Conservation (phyloP, 2,329 filamentous ascomycete genomes). For the Beauveria scarabaeidicola region DNA sequence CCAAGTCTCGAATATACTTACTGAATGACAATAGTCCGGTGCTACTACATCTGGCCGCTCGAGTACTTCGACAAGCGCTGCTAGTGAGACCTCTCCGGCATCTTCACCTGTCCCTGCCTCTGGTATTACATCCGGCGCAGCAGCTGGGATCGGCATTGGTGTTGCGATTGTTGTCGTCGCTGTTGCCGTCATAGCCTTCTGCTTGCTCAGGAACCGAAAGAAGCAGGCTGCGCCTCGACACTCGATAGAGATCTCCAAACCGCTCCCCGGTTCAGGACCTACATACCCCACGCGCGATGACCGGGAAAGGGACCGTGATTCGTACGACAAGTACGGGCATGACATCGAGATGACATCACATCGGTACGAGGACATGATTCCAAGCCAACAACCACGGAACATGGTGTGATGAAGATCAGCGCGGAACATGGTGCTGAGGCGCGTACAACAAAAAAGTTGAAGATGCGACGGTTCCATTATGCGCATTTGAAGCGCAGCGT, state of each 20-base stretch:
- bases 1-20: not conserved
- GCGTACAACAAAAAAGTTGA: not conserved
- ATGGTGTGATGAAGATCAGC: constrained; percentile 24
- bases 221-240: constrained; percentile 15
- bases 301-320: constrained; percentile 14
- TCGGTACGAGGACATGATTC: constrained; percentile 51
- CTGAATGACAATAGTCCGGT: not conserved
- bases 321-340: constrained; percentile 27
- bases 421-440: not conserved
- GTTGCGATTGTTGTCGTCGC: constrained; percentile 34
- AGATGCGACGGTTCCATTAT: no score
- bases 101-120: constrained; percentile 10
- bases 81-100: constrained; percentile 4
- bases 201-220: constrained; percentile 25
- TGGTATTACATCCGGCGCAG: constrained; percentile 34
- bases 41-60: not conserved
- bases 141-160: constrained; percentile 42
- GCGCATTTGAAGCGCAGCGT: not conserved
- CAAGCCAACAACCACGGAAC: constrained; percentile 39
- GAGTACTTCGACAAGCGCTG: constrained; percentile 1
- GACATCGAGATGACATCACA: constrained; percentile 44
- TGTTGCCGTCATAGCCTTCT: constrained; percentile 30
- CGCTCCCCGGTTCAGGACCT: constrained; percentile 38
- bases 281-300: constrained; percentile 28
- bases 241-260: constrained; percentile 40